These are phyloP conservation scores for Diaporthe sp. DNA, from an alignment of 2,329 filamentous ascomycete genomes.

Conservation along the genomic window DNA sequence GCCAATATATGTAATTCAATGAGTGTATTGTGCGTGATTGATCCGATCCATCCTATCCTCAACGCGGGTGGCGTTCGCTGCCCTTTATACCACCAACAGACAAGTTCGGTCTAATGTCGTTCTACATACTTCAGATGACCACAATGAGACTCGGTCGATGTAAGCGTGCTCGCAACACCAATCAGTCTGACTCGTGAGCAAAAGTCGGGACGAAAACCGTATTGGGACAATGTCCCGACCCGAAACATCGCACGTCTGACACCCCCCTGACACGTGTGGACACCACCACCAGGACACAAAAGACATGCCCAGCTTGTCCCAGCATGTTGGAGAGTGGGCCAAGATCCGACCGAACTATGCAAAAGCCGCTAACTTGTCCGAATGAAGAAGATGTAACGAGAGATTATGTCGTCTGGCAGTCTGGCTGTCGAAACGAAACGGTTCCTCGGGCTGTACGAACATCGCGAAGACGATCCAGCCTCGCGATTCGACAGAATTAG, in stretches of 20 bases:
- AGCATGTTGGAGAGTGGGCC: background rate
- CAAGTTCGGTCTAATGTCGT: slow-evolving; percentile 11
- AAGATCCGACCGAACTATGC: slow-evolving; percentile 7
- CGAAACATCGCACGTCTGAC: slow-evolving; percentile 24
- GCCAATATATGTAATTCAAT: slow-evolving; percentile 8
- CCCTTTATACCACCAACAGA: background rate
- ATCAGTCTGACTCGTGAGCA: slow-evolving; percentile 19
- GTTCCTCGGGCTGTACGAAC: background rate
- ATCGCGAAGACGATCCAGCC: slow-evolving; percentile 15
- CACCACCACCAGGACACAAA: background rate
- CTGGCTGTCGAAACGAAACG: slow-evolving; percentile 17
- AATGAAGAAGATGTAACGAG: slow-evolving; percentile 10
- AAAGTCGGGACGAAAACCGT: slow-evolving; percentile 24
- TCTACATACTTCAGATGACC: slow-evolving; percentile 12
- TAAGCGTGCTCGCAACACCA: background rate
- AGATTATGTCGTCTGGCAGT: background rate
- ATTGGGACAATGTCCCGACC: slow-evolving; percentile 24
- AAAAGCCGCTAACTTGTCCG: slow-evolving; percentile 7
- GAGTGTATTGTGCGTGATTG: background rate
- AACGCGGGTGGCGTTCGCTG: background rate
- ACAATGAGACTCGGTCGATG: background rate
- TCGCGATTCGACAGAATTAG: background rate
- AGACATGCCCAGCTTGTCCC: background rate
- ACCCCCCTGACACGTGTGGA: slow-evolving; percentile 19
- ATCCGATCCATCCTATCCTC: slow-evolving; percentile 11